Evolutionary conservation across 495 filamentous ascomycete genomes (phyloP).

Genomic region (Xylaria castorea): DNA sequence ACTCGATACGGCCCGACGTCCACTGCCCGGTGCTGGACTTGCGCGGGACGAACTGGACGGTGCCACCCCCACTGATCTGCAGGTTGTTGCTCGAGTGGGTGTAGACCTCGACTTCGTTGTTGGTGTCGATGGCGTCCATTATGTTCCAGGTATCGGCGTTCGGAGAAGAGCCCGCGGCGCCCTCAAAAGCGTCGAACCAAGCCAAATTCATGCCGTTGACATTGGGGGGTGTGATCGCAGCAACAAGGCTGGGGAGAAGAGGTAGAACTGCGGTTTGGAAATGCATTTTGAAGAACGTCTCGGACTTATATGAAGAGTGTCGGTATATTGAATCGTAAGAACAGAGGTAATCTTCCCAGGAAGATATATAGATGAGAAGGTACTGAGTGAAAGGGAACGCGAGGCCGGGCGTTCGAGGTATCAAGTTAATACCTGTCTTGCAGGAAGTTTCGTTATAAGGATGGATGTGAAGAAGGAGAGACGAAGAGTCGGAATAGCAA

Average conservation of each 20-base stretch:
- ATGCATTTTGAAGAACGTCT: constrained; percentile 38
- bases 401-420: constrained; percentile 33
- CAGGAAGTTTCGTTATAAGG: constrained; percentile 31
- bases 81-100: constrained; percentile 50
- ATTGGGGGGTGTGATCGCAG: constrained; percentile 39
- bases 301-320: constrained; percentile 12
- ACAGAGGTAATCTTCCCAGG: not conserved
- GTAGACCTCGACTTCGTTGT: constrained; percentile 55
- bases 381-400: constrained; percentile 6
- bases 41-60: constrained; percentile 54
- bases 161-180: constrained; percentile 36
- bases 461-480: constrained; percentile 36
- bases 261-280: constrained; percentile 36
- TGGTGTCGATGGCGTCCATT: constrained; percentile 50
- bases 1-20: constrained; percentile 60
- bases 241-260: constrained; percentile 35
- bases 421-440: constrained; percentile 36
- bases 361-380: constrained; percentile 26
- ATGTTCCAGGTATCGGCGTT: constrained; percentile 46
- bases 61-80: constrained; percentile 54
- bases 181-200: constrained; percentile 43
- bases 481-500: constrained; percentile 26
- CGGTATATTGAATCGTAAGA: not conserved
- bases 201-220: constrained; percentile 41
- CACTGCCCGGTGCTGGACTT: constrained; percentile 47